Evolutionary conservation across 2,329 filamentous ascomycete species (phyloP).

Genomic region (Pseudopyricularia javanii): DNA sequence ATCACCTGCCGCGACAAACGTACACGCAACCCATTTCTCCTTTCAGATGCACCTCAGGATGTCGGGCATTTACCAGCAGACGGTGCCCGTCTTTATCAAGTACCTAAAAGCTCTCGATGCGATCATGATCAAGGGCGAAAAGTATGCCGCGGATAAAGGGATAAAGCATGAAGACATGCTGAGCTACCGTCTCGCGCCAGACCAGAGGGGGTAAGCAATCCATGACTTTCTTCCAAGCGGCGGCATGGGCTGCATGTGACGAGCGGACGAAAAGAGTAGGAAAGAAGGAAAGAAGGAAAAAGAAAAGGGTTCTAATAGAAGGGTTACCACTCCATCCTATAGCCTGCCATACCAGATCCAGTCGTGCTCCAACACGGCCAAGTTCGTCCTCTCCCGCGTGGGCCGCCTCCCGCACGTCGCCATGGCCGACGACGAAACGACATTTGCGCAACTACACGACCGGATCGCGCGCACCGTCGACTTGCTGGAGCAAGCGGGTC

Average conservation of each 20-base stretch:
- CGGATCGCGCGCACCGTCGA: slow-evolving; percentile 16
- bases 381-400: slow-evolving; percentile 15
- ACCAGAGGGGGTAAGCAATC: not conserved
- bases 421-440: slow-evolving; percentile 18
- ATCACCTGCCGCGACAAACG: too few relatives aligned
- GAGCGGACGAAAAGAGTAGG: too few relatives aligned
- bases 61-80: slow-evolving; percentile 17
- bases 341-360: slow-evolving; percentile 21
- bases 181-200: not conserved
- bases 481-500: slow-evolving; percentile 14
- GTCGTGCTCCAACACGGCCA: slow-evolving; percentile 15
- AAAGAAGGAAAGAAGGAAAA: too few relatives aligned
- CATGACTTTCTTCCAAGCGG: too few relatives aligned
- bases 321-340: not conserved
- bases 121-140: slow-evolving; percentile 17
- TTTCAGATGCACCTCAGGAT: too few relatives aligned
- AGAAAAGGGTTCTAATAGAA: too few relatives aligned
- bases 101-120: slow-evolving; percentile 12
- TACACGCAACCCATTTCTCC: too few relatives aligned
- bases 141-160: slow-evolving; percentile 14
- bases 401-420: slow-evolving; percentile 10
- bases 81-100: slow-evolving; percentile 12
- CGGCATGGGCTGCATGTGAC: too few relatives aligned
- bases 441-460: slow-evolving; percentile 16
- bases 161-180: slow-evolving; percentile 4